phyloP scores from a whole-genome alignment of 139 green algal species.

The Micromonas commoda region DNA sequence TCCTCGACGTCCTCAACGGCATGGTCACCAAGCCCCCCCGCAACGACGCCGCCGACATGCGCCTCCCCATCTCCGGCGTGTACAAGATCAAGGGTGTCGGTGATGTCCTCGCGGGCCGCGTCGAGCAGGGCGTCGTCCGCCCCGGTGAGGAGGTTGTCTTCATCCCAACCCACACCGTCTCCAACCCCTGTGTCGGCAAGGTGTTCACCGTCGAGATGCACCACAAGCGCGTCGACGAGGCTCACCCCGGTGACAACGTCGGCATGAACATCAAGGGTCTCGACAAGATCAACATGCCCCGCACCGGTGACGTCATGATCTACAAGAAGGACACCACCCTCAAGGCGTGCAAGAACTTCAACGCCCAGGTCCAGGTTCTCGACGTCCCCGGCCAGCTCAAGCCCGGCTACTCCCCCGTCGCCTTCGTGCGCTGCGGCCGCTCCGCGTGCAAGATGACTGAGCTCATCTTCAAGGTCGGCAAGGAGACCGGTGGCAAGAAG shows the following conservation, averaged over 20 bases:
- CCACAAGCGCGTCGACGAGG: slow-evolving; percentile 86
- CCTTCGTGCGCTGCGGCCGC: slow-evolving; percentile 83
- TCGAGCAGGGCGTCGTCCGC: slow-evolving; percentile 96
- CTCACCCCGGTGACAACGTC: slow-evolving; percentile 94
- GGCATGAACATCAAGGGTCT: slow-evolving; percentile 99
- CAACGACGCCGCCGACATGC: slow-evolving; percentile 72
- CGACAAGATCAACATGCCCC: slow-evolving; percentile 88
- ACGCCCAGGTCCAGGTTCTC: slow-evolving; percentile 84
- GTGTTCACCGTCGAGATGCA: slow-evolving; percentile 99
- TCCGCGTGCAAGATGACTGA: slow-evolving; percentile 71
- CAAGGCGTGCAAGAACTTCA: slow-evolving; percentile 73
- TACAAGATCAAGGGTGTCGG: slow-evolving; percentile 99
- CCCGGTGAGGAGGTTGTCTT: slow-evolving; percentile 75
- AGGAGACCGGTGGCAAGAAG: slow-evolving; percentile 93
- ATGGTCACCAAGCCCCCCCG: slow-evolving; percentile 72
- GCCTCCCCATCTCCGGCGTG: slow-evolving; percentile 84
- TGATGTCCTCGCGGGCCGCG: slow-evolving; percentile 92
- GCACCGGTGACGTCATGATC: slow-evolving; percentile 85
- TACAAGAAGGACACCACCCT: slow-evolving; percentile 78
- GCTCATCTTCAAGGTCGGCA: slow-evolving; percentile 87
- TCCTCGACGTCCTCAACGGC: slow-evolving; percentile 84
- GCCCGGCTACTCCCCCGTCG: slow-evolving; percentile 81
- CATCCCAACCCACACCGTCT: slow-evolving; percentile 67
- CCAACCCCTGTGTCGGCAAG: slow-evolving; percentile 85
- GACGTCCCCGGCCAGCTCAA: slow-evolving; percentile 89